Conservation (phyloP, 805 yeast species). For the Clavispora carvajalis region DNA sequence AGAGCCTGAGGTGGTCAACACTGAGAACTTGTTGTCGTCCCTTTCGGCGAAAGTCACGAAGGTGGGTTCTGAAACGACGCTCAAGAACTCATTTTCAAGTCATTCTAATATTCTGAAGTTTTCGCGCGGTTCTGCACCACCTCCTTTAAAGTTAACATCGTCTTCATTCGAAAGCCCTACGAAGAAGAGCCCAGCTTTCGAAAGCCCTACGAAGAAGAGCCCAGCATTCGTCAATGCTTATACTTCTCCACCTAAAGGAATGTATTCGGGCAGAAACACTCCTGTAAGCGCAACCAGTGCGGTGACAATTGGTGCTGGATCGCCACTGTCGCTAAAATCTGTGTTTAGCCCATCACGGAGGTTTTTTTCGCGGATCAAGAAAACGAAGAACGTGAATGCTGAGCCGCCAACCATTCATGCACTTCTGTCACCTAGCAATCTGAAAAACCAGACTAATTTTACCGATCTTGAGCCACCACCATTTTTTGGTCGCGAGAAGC, state of each 20-base stretch:
- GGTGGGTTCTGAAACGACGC: not conserved
- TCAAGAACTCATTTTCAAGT: not conserved
- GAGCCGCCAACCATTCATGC: constrained; percentile 26
- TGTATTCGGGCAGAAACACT: constrained; percentile 7
- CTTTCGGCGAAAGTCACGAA: not conserved
- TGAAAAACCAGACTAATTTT: constrained; percentile 3
- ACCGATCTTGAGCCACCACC: constrained; percentile 36
- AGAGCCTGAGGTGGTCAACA: constrained; percentile 5
- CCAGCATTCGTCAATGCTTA: too few species aligned
- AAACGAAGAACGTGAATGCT: constrained; percentile 1
- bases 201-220: not conserved
- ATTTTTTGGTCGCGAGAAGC: constrained; percentile 18
- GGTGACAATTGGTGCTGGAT: constrained; percentile 35
- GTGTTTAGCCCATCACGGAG: constrained; percentile 37
- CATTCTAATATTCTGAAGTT: not conserved
- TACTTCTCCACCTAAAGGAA: not conserved
- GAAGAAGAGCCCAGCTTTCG: constrained; percentile 3
- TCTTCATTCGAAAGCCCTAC: constrained; percentile 7
- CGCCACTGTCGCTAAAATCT: constrained; percentile 28
- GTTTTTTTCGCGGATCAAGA: constrained; percentile 27
- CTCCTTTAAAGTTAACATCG: constrained; percentile 10
- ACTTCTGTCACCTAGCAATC: constrained; percentile 19
- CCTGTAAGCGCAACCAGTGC: constrained; percentile 21
- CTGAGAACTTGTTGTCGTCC: constrained; percentile 3
- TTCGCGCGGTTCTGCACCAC: constrained; percentile 1